These are phyloP conservation scores for Aspergillus sp. DNA, from an alignment of 2,329 filamentous ascomycete species.

Conservation along the genomic window DNA sequence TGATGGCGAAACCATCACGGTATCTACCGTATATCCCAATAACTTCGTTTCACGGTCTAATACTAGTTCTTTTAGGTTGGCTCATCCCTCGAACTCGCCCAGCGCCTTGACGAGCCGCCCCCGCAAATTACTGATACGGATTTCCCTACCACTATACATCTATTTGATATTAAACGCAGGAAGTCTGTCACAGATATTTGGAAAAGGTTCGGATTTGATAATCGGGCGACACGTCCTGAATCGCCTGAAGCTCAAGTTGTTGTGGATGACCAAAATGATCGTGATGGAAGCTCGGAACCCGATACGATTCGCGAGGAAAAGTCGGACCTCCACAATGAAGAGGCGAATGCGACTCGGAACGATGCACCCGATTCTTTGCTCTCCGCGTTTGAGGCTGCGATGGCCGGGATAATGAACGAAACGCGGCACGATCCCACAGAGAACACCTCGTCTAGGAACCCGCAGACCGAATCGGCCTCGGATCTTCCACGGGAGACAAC, in stretches of 20 bases:
- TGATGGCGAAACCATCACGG: conserved; percentile 47
- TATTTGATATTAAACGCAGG: conserved; percentile 47
- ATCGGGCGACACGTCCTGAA: neutral
- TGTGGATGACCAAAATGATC: neutral
- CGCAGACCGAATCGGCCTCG: conserved; percentile 12
- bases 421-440: conserved; percentile 15
- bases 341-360: conserved; percentile 13
- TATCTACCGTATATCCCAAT: conserved; percentile 24
- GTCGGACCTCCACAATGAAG: conserved; percentile 11
- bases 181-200: conserved; percentile 41
- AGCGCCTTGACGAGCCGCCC: conserved; percentile 46
- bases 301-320: conserved; percentile 4
- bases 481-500: conserved; percentile 23
- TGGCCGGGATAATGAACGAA: conserved; percentile 35
- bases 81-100: conserved; percentile 47
- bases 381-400: conserved; percentile 40
- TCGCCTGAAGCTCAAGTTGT: neutral
- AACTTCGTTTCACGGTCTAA: conserved; percentile 13
- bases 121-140: conserved; percentile 10
- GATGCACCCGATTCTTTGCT: conserved; percentile 34
- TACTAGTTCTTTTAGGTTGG: conserved; percentile 37
- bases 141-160: conserved; percentile 37
- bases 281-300: neutral
- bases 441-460: conserved; percentile 12
- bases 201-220: conserved; percentile 31